Base-by-base conservation (phyloP, 495 filamentous ascomycete genomes). In the Echria macrotheca region DNA sequence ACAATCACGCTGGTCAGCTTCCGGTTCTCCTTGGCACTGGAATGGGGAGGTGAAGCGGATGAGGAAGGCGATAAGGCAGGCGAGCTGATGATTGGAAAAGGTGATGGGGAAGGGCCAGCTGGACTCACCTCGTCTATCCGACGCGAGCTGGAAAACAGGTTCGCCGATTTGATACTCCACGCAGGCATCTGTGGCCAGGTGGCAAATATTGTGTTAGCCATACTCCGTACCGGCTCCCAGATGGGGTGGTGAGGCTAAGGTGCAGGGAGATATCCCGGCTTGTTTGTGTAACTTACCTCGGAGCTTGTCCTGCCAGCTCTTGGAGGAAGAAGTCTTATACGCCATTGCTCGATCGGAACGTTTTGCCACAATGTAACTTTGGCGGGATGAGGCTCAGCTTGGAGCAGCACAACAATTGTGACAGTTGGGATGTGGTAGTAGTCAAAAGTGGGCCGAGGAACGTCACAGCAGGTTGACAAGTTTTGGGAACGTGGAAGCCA, bases 51-150 rank as follows among this genome's bases (percentile, higher is more conserved):
- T n/a, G n/a, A n/a, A n/a, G n/a, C n/a, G n/a, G n/a, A n/a, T n/a
- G n/a, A n/a, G n/a, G n/a, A n/a, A n/a, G n/a, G n/a, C n/a, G n/a
- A n/a, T n/a, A n/a, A n/a, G n/a, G n/a, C n/a, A n/a, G n/a, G n/a
- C n/a, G n/a, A n/a, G n/a, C n/a, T n/a, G n/a, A n/a, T n/a, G n/a
- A n/a, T 26, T 9, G 22, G 11, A 26, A 28, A 23, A 49, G 26
- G 19, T 40, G 25, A 33, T 31, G 29, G 41, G 31, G n/a, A 19
- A 51, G 19, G 33, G n/a, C 40, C 22, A 19, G 18, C 4, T 32
- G 11, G 29, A 45, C 74, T 66, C 77, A 86, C 85, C 86, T 79
- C 86, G 83, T 68, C 84, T 76, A 65, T 91, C 86, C 49, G 86
- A 89, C 41, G 86, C 76, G 51, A 87, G 82, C 55, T 83, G 80